phyloP scores from a whole-genome alignment of 192 early-diverging fungal species.

The Coemansia sp. region DNA sequence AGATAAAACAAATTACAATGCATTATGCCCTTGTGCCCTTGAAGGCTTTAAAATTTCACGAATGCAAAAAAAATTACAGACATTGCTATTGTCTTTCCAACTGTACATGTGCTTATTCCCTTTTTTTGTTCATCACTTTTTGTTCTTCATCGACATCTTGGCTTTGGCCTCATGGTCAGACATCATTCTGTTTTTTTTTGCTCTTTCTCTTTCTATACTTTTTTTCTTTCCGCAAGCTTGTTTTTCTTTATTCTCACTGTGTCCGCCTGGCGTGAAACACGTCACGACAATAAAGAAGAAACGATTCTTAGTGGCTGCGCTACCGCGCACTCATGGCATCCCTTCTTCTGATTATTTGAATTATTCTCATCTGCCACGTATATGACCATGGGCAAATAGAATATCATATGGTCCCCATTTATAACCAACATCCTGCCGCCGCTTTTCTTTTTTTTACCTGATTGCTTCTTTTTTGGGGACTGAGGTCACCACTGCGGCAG shows the following conservation, averaged over 20 bases:
- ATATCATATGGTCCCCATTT: slow-evolving; percentile 15
- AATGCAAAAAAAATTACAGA: slow-evolving; percentile 2
- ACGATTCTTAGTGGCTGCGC: slow-evolving; percentile 4
- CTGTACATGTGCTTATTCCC: slow-evolving; percentile 9
- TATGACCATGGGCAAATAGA: slow-evolving; percentile 7
- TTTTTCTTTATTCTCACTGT: background rate
- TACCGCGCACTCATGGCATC: background rate
- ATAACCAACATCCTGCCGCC: slow-evolving; percentile 6
- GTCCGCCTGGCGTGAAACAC: slow-evolving; percentile 2
- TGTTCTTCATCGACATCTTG: background rate
- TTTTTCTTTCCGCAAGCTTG: background rate
- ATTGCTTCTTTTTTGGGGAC: background rate
- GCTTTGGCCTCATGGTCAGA: slow-evolving; percentile 10
- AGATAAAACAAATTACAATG: slow-evolving; percentile 6
- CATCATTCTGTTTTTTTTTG: slow-evolving; percentile 11
- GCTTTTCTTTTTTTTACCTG: background rate
- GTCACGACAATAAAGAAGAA: slow-evolving; percentile 4
- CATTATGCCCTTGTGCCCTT: background rate
- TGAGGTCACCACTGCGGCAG: background rate
- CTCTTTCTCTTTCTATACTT: background rate
- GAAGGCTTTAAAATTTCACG: background rate
- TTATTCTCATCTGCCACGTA: slow-evolving; percentile 11
- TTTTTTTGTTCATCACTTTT: slow-evolving; percentile 1
- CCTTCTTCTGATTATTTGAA: background rate
- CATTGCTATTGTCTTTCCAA: background rate